Conservation (phyloP, 2,329 filamentous ascomycete genomes). For the Setomelanomma holmii region DNA sequence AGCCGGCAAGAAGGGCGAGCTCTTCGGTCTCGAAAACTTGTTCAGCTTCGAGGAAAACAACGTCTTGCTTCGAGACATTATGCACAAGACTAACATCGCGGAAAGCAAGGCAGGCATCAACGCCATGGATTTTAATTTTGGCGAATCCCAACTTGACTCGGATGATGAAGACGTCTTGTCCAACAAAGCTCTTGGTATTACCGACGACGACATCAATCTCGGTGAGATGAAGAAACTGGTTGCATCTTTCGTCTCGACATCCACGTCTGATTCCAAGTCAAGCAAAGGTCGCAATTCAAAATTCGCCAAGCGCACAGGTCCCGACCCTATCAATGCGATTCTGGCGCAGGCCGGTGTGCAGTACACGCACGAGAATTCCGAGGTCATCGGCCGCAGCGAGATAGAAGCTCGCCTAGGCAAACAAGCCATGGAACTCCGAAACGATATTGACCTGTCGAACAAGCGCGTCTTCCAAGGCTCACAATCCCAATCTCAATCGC, state of each 20-base stretch:
- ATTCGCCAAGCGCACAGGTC: conserved; percentile 54
- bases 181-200: conserved; percentile 34
- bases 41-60: conserved; percentile 82
- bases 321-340: conserved; percentile 86
- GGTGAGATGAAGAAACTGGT: conserved; percentile 67
- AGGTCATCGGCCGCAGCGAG: conserved; percentile 90
- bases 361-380: conserved; percentile 95
- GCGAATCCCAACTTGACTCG: conserved; percentile 37
- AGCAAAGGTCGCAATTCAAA: conserved; percentile 46
- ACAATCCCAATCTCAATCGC: conserved; percentile 40
- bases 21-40: conserved; percentile 89
- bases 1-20: conserved; percentile 83
- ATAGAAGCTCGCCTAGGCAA: conserved; percentile 86
- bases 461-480: conserved; percentile 65
- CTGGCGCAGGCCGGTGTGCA: conserved; percentile 86
- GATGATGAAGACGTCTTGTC: conserved; percentile 37
- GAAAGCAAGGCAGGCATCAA: conserved; percentile 86
- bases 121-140: conserved; percentile 73
- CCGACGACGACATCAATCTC: conserved; percentile 38
- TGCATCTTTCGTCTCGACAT: conserved; percentile 36
- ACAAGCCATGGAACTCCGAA: conserved; percentile 70
- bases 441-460: conserved; percentile 59
- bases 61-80: conserved; percentile 87
- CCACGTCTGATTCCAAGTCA: neutral
- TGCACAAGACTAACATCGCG: conserved; percentile 97